Evolutionary conservation across 2,329 filamentous ascomycete genomes (phyloP), one percentile per base, ranked within the genome.

Genomic region (Shiraia sp.): DNA sequence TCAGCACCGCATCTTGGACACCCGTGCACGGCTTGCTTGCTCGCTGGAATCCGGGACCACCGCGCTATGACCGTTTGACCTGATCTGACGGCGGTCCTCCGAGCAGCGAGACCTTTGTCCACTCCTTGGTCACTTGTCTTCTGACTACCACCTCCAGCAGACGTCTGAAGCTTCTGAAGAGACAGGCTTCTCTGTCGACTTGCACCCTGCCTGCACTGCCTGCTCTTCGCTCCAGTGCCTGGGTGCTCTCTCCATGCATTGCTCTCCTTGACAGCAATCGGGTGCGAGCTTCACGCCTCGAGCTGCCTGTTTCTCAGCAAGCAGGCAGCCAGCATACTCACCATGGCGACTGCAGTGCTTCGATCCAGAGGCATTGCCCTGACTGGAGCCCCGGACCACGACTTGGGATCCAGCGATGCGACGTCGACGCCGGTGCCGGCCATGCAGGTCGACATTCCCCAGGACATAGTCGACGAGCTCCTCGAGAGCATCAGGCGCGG

Each of bases 391-490:
- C 69, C 69, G 38, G 68, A 70, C 45, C 46, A 55, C 57, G 57
- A 68, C 53, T 60, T 67, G 45, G 60, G 52, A 32, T 58, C 55
- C 26, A 55, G 61, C 42, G 60, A 64, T 29, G 58, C 61, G 45
- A 63, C 51, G 49, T 50, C 47, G 31, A 46, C 57, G 42, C 54
- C 64, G 25, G 47, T 66, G 41, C 67, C 70, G 51, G 66, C 64
- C 59, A 72, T 72, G 68, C 69, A 70, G 53, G 56, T 72, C 36
- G 67, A 72, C 34, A 69, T 72, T 47, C 63, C 60, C 51, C 62
- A 70, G 42, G 65, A 70, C 45, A 61, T 72, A 34, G 53, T 72
- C 57, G 63, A 72, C 54, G 68, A 69, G 54, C 65, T 72, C 41
- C 59, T 71, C 31, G 59, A 66, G 45, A 65, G 62, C 54, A 52